These are phyloP conservation scores for Acanthamoeba triangularis DNA, from an alignment of 208 protist genomes.

Conservation along the genomic window DNA sequence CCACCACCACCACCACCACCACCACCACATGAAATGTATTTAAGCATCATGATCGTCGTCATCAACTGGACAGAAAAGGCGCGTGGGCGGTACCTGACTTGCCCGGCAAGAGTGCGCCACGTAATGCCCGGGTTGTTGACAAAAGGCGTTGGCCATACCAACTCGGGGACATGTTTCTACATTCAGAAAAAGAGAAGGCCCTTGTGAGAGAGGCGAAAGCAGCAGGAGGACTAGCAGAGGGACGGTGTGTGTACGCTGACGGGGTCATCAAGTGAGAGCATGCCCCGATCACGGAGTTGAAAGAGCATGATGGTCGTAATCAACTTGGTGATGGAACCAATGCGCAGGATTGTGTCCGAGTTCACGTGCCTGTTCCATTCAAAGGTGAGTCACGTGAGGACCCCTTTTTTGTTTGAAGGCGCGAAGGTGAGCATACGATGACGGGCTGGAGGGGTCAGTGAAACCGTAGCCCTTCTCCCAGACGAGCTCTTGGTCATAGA, in stretches of 20 bases:
- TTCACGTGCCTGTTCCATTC: background rate
- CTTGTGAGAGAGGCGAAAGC: too few species aligned
- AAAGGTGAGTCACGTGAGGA: background rate
- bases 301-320: slow-evolving; percentile 47
- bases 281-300: slow-evolving; percentile 33
- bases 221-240: too few species aligned
- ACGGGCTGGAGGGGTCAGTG: background rate
- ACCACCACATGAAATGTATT: too few species aligned
- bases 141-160: background rate
- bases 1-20: too few species aligned
- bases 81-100: background rate
- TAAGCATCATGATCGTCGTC: too few species aligned
- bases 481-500: slow-evolving; percentile 39
- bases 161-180: slow-evolving; percentile 16
- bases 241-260: background rate
- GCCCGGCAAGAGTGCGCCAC: slow-evolving; percentile 42
- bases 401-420: too few species aligned
- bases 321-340: slow-evolving; percentile 57
- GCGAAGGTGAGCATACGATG: background rate
- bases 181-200: too few species aligned
- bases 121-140: slow-evolving; percentile 47
- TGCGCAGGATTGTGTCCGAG: slow-evolving; percentile 16
- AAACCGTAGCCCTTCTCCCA: slow-evolving; percentile 38
- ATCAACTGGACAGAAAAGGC: too few species aligned
- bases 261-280: slow-evolving; percentile 41